A percentile compares a stretch with the other conserved stretches of the same genome.
Conservation (phyloP, 768 basidiomycete species). For the Tephrocybe sp. region DNA sequence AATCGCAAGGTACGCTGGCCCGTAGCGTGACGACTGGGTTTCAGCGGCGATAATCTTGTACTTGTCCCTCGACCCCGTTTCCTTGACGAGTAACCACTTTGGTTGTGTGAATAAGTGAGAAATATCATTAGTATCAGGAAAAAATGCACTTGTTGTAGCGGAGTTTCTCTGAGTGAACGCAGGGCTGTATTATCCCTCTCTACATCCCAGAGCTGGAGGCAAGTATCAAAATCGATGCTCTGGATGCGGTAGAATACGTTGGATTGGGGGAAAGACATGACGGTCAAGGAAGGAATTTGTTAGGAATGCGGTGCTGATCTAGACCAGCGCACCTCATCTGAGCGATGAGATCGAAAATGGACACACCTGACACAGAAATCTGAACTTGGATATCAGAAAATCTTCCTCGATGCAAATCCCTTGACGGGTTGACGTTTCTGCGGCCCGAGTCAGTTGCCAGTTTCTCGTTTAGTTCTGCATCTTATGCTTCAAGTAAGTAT, state of each 20-base stretch:
- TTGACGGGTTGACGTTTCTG: no score
- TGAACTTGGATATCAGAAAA: no score
- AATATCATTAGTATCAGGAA: neutral
- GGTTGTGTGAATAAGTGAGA: neutral
- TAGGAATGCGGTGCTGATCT: no score
- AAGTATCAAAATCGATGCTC: constrained; percentile 5
- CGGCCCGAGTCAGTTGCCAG: no score
- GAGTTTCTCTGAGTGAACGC: neutral
- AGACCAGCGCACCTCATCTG: no score
- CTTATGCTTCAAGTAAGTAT: no score
- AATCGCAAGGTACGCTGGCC: neutral
- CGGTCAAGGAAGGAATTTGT: no score
- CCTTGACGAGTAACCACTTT: constrained; percentile 8
- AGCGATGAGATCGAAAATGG: no score
- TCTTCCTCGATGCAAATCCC: no score
- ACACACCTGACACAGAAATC: no score
- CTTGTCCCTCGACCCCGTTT: neutral
- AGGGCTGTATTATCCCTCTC: neutral
- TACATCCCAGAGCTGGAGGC: constrained; percentile 1
- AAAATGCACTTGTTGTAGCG: neutral
- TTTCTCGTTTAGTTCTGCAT: no score
- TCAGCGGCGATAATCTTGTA: constrained; percentile 6
- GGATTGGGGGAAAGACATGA: constrained; percentile 5
- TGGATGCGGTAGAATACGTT: constrained; percentile 4
- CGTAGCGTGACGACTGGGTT: neutral